Base-by-base conservation (phyloP, 148 eudicot genomes). In the Amaranthus hypochondriacus region DNA sequence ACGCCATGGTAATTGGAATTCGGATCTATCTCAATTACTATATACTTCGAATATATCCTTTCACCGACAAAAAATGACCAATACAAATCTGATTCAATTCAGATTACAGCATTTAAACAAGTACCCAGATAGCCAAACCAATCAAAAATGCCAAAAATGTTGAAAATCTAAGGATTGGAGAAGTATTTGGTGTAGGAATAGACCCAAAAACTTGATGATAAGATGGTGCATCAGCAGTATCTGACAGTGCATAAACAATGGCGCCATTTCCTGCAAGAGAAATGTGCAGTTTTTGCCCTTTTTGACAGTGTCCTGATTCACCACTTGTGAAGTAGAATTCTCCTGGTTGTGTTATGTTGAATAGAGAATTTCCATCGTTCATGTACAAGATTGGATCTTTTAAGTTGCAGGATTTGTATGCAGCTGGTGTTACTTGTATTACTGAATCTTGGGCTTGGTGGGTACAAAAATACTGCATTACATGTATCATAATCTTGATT, bases 401-500 rank as follows among this genome's bases (percentile, higher is more conserved):
- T 0, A 87, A 49, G 78, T 84, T 83, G 89, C 97, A 95, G 62
- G 75, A 69, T 48, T 83, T 84, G 88, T 82, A 90, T 0, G 92
- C 77, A 46, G 73, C 62, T 53, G 78, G 81, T 56, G 86, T 88
- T 51, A 95, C 96, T 80, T 87, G 97, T 65, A 90, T 81, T 66
- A 92, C 79, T 71, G 98, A 95, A 72, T 95, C 98, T 72, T 92
- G 84, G 84, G 75, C 97, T 95, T 78, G 98, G 98, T 48, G 97
- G 97, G 88, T 88, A 95, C 73, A 95, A 69, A 69, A 94, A 94
- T 81, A 94, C 98, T 94, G 93, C 85, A 67, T 50, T 7, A 2
- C 0, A 7, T 2, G 39, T 28, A 67, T 48, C 54, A 66, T 66
- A 8, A 0, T 7, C 39, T 62, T 11, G 44, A 15, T 58, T n/a